Percentiles rank a stretch among this genome's conserved stretches.
Evolutionary conservation across 352 stramenopile genomes (phyloP).

Genomic region (Globisporangium ultimum): DNA sequence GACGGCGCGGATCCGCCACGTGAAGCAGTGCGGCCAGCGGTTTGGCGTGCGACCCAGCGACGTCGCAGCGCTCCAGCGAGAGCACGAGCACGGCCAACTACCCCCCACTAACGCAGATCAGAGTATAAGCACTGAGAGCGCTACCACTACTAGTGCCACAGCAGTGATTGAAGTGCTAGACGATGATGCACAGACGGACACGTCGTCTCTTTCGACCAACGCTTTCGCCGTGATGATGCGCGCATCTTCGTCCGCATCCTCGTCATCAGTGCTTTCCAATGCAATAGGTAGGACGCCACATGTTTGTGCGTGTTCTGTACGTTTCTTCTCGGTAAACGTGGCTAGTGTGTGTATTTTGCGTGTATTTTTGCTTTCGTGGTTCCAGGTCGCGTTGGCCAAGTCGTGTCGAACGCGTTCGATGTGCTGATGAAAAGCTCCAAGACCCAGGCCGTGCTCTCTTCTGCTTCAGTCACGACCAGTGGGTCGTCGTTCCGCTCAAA

Average conservation of each 20-base stretch:
- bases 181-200: neutral
- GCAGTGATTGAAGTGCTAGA: neutral
- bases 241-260: slow-evolving; percentile 20
- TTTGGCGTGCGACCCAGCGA: slow-evolving; percentile 60
- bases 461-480: slow-evolving; percentile 7
- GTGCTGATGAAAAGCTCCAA: slow-evolving; percentile 79
- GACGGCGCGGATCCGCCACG: slow-evolving; percentile 58
- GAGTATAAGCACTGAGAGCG: neutral
- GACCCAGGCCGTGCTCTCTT: slow-evolving; percentile 37
- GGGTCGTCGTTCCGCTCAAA: neutral
- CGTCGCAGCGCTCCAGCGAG: slow-evolving; percentile 25
- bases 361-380: neutral
- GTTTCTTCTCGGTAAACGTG: no score
- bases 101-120: neutral
- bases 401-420: slow-evolving; percentile 69
- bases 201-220: slow-evolving; percentile 17
- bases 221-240: slow-evolving; percentile 64
- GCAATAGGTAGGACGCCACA: slow-evolving; percentile 7
- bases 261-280: neutral
- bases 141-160: neutral
- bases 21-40: slow-evolving; percentile 71
- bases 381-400: slow-evolving; percentile 10
- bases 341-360: neutral
- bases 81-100: neutral
- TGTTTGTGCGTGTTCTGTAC: neutral